Base-by-base conservation (phyloP, 2,329 filamentous ascomycete species). In the Metarhizium guizhouense region DNA sequence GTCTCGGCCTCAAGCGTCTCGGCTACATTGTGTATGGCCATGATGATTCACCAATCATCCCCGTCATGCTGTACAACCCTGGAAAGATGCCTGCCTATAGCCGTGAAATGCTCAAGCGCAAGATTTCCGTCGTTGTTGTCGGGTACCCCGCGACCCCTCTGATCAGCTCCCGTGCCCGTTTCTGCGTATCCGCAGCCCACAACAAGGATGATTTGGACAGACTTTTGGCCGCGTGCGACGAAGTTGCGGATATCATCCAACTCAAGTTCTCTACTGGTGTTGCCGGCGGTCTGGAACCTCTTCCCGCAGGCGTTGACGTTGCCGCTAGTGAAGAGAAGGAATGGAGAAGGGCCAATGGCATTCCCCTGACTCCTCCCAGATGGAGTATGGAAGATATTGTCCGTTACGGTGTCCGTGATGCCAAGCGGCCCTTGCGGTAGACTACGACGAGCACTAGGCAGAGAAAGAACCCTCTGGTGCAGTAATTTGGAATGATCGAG, bases 31-130 rank as follows among this genome's bases (percentile, higher is more conserved):
- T 96, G 54, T 96, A 95, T 68, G 94, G 94, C 59, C 92, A 97
- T 70, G 94, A 99, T 68, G 94, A 99, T 74, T 96, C 92, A 5
- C 94, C 94, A 56, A 97, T 99, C 64, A 91, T 99, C 63, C 94
- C 94, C 54, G 73, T 99, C 62, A 82, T 96, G 67, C 84, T 99
- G 32, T 99, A 96, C 79, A 90, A 97, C 74, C 94, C 94, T n/a
- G 94, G 90, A 65, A 99, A 99, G 76, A 96, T 99, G 80, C 89
- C 93, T 4, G 93, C 94, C 57, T 99, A 99, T 73, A 96, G 91
- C 52, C 94, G 96, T 69, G 94, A 97, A 72, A 97, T 99, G 94
- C 83, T 97, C 58, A 90, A 89, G 75, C 90, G 94, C 67, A 97
- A 96, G 73, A 97, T 99, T 64, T 94, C 93, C 0, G 90, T 97